Conservation (phyloP, 495 filamentous ascomycete species). For the Tuber calosporum region DNA sequence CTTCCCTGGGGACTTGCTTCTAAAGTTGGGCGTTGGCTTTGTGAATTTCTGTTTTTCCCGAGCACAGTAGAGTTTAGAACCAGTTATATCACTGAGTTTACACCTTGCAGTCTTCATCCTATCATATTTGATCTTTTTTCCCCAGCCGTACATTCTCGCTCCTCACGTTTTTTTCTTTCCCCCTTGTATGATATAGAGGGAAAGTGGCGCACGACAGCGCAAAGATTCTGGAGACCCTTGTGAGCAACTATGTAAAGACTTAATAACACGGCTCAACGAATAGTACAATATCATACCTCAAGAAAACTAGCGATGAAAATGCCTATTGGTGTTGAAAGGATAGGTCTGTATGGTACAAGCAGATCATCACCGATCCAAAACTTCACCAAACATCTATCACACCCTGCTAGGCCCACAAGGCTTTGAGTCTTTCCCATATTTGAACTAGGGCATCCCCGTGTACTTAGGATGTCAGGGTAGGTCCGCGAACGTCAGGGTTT, state of each 20-base stretch:
- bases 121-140: neutral
- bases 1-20: too few relatives aligned
- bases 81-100: too few relatives aligned
- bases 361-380: neutral
- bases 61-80: too few relatives aligned
- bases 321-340: too few relatives aligned
- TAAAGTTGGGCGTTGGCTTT: too few relatives aligned
- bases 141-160: neutral
- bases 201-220: neutral
- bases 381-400: neutral
- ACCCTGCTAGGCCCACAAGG: neutral
- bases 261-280: neutral
- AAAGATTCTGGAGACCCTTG: neutral
- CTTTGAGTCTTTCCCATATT: neutral
- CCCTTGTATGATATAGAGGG: neutral
- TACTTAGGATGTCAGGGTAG: too few relatives aligned
- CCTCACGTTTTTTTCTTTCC: neutral
- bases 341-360: too few relatives aligned
- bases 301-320: too few relatives aligned
- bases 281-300: neutral
- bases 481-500: too few relatives aligned
- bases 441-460: neutral
- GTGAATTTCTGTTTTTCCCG: too few relatives aligned
- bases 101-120: too few relatives aligned
- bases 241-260: neutral